Conservation (phyloP, 208 protist genomes). For the Blechomonas ayalai region DNA sequence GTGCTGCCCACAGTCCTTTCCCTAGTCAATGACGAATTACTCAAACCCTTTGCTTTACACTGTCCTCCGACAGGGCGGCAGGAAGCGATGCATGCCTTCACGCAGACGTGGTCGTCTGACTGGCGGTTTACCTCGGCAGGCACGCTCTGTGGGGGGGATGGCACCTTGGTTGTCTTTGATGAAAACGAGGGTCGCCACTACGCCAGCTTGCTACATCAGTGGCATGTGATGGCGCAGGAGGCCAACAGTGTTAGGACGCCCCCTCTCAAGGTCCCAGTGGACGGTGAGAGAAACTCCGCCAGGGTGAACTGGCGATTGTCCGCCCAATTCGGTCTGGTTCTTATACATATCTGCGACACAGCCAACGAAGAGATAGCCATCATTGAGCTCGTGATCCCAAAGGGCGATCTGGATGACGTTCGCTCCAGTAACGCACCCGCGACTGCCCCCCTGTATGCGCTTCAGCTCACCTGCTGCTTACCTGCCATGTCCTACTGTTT, state of each 20-base stretch:
- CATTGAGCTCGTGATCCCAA: too few species aligned
- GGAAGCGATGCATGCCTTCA: neutral
- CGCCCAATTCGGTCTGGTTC: too few species aligned
- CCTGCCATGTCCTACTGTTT: too few species aligned
- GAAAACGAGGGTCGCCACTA: neutral
- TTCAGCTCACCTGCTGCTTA: too few species aligned
- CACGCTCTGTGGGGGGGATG: conserved; percentile 5
- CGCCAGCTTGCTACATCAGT: too few species aligned
- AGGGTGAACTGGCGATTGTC: too few species aligned
- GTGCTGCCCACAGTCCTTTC: conserved; percentile 38
- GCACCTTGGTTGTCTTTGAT: conserved; percentile 1
- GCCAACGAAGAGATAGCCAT: too few species aligned
- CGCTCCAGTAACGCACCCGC: too few species aligned
- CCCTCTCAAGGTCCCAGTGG: neutral
- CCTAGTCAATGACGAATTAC: conserved; percentile 36
- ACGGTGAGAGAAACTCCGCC: too few species aligned
- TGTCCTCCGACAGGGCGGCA: neutral
- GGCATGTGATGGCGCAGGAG: neutral
- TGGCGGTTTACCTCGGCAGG: conserved; percentile 10
- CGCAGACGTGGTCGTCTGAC: neutral
- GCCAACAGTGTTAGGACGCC: neutral
- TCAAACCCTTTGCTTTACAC: conserved; percentile 22
- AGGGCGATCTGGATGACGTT: too few species aligned
- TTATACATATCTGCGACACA: too few species aligned
- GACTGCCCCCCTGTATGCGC: too few species aligned